Evolutionary conservation across 1,139 yeast species (phyloP).

Genomic region (Geotrichum australiense): DNA sequence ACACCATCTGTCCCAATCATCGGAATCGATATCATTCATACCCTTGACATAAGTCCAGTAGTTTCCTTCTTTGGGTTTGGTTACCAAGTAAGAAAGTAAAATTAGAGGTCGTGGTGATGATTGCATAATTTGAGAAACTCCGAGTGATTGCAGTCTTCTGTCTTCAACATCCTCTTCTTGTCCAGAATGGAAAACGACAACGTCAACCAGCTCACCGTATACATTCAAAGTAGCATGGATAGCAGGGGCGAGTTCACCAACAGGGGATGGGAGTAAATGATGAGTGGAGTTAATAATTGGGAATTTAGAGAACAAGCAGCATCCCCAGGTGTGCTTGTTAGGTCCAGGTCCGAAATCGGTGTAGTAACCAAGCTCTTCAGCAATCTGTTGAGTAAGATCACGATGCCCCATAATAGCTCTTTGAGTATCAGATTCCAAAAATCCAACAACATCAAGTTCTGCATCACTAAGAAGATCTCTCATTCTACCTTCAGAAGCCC

Average conservation of each 20-base stretch:
- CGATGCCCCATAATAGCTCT: constrained; percentile 92
- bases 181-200: constrained; percentile 95
- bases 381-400: constrained; percentile 83
- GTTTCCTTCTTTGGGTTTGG: constrained; percentile 80
- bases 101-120: constrained; percentile 69
- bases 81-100: constrained; percentile 80
- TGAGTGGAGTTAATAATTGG: constrained; percentile 88
- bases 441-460: constrained; percentile 83
- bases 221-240: constrained; percentile 92
- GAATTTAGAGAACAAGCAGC: constrained; percentile 84
- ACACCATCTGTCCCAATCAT: constrained; percentile 98
- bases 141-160: constrained; percentile 77
- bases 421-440: constrained; percentile 89
- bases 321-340: constrained; percentile 97
- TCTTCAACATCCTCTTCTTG: constrained; percentile 97
- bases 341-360: constrained; percentile 98
- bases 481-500: constrained; percentile 95
- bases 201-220: constrained; percentile 77
- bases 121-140: constrained; percentile 74
- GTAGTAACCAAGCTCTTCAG: constrained; percentile 91
- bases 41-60: constrained; percentile 87
- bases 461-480: constrained; percentile 72
- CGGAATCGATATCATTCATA: constrained; percentile 87
- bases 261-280: constrained; percentile 90
- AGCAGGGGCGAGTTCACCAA: constrained; percentile 97